Evolutionary conservation across 805 yeast species (phyloP).

Genomic region (Candida suzukii): DNA sequence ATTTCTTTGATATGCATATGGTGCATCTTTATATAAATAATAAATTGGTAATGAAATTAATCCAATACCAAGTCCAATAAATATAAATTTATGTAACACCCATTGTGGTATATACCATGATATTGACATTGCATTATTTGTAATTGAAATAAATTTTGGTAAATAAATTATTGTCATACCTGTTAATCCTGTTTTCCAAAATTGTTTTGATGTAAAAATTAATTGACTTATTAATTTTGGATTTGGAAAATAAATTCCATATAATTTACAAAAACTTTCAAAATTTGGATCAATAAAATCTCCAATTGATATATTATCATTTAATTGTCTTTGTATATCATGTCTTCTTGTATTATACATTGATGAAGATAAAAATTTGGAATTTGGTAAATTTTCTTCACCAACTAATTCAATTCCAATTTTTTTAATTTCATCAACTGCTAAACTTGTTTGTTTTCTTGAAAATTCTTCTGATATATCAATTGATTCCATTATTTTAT

Average conservation of each 20-base stretch:
- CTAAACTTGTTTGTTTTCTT: constrained; percentile 45
- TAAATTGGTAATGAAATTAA: constrained; percentile 28
- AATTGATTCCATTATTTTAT: constrained; percentile 59
- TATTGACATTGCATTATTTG: constrained; percentile 24
- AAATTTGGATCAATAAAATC: constrained; percentile 79
- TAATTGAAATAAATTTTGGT: constrained; percentile 20
- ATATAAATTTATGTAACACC: constrained; percentile 21
- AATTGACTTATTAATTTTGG: constrained; percentile 2
- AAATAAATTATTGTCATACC: constrained; percentile 20
- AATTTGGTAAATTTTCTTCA: constrained; percentile 50
- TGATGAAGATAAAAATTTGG: constrained; percentile 58
- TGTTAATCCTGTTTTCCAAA: constrained; percentile 22
- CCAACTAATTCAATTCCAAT: constrained; percentile 64
- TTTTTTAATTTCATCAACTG: constrained; percentile 54
- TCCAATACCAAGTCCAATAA: constrained; percentile 15
- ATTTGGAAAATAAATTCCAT: constrained; percentile 23
- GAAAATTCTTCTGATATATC: constrained; percentile 62
- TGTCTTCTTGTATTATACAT: constrained; percentile 83
- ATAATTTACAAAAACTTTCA: constrained; percentile 42
- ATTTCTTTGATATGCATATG: constrained; percentile 82
- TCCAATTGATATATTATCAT: constrained; percentile 50
- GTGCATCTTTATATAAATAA: constrained; percentile 73
- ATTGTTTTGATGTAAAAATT: constrained; percentile 12
- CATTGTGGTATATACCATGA: constrained; percentile 19
- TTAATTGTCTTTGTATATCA: constrained; percentile 46